Percentiles rank a stretch among this genome's conserved stretches.
phyloP scores from a whole-genome alignment of 1,139 yeast species.

The Casaregolazyma lundiana region DNA sequence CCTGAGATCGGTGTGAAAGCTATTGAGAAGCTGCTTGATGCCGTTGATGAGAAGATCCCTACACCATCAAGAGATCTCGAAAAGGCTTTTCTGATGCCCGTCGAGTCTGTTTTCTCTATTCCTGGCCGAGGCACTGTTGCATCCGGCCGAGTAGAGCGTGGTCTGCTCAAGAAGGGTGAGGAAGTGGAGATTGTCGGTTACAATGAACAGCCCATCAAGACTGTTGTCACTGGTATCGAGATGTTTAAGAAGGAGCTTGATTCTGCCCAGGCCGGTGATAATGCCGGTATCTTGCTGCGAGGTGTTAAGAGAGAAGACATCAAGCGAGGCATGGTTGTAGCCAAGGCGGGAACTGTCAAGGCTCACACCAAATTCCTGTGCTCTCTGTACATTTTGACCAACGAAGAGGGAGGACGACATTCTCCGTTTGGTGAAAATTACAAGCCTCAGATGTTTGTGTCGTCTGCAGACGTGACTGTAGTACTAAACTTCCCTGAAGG shows the following conservation, averaged over 20 bases:
- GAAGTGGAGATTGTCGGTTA: conserved; percentile 95
- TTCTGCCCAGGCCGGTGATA: conserved; percentile 98
- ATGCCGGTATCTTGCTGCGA: conserved; percentile 95
- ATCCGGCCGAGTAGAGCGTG: conserved; percentile 99
- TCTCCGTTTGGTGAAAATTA: conserved; percentile 95
- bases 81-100: conserved; percentile 94
- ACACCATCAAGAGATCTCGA: conserved; percentile 95
- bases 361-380: conserved; percentile 94
- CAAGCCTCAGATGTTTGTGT: conserved; percentile 95
- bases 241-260: conserved; percentile 99
- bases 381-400: conserved; percentile 84
- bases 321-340: conserved; percentile 95
- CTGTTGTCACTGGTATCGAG: conserved; percentile 96
- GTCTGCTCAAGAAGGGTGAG: conserved; percentile 94
- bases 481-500: conserved; percentile 88
- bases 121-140: conserved; percentile 99
- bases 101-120: conserved; percentile 95
- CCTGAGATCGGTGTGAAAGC: conserved; percentile 93
- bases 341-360: conserved; percentile 87
- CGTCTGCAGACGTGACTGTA: conserved; percentile 95
- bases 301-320: conserved; percentile 98
- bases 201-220: conserved; percentile 81
- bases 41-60: conserved; percentile 92
- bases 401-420: conserved; percentile 99
- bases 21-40: conserved; percentile 76